Evolutionary conservation across 148 eudicot genomes (phyloP).

Genomic region (Chenopodium album): DNA sequence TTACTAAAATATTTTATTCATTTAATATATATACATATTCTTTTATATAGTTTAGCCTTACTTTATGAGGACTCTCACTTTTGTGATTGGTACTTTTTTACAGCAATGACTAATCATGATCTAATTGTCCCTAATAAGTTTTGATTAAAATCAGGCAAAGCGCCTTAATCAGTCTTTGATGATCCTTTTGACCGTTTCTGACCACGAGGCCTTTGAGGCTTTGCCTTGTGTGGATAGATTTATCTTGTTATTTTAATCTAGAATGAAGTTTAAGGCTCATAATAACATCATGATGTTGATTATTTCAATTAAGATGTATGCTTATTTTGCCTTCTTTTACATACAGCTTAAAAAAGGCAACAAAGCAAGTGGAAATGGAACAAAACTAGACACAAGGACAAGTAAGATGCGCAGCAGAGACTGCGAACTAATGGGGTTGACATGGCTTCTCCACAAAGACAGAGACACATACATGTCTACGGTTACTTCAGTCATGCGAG

Average conservation of each 20-base stretch:
- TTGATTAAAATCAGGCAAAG: not conserved
- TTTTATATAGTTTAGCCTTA: not conserved
- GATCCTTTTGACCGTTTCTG: conserved; percentile 5
- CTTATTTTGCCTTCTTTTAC: too few relatives aligned
- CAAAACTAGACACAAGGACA: conserved; percentile 45
- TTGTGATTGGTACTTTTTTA: conserved; percentile 13
- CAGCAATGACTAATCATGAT: conserved; percentile 7
- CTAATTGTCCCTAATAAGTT: conserved; percentile 8
- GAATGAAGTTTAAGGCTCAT: not conserved
- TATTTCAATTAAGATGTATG: not conserved
- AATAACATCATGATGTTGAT: conserved; percentile 1
- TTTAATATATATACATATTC: too few relatives aligned
- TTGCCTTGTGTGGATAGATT: not conserved
- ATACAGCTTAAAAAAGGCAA: conserved; percentile 51
- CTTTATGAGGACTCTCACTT: conserved; percentile 6
- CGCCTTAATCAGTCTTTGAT: not conserved
- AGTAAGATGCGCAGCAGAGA: conserved; percentile 67
- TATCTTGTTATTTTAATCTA: not conserved
- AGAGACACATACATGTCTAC: conserved; percentile 68
- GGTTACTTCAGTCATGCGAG: conserved; percentile 69
- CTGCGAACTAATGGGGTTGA: conserved; percentile 88
- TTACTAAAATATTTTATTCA: not conserved
- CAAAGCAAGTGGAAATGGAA: conserved; percentile 33
- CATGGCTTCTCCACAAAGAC: conserved; percentile 89
- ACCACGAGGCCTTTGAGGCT: not conserved